Percentiles rank a stretch among this genome's conserved stretches.
phyloP scores from a whole-genome alignment of 805 yeast genomes.

The Candida tallmaniae region DNA sequence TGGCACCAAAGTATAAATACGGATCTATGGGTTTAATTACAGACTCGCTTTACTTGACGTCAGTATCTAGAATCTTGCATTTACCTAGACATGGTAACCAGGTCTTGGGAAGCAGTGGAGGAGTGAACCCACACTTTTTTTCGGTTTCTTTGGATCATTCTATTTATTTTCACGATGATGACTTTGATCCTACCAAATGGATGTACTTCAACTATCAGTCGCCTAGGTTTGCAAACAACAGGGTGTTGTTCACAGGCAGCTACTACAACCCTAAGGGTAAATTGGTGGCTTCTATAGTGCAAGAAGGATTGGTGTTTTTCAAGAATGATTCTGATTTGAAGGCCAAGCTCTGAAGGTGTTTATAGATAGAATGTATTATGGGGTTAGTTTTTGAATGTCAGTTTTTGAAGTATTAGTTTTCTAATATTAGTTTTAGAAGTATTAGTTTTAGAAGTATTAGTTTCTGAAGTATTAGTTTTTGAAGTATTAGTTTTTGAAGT shows the following conservation, averaged over 20 bases:
- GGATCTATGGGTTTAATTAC: slow-evolving; percentile 23
- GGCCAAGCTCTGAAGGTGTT: slow-evolving; percentile 15
- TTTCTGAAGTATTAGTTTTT: too few relatives aligned
- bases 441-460: too few relatives aligned
- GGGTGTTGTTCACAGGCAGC: slow-evolving; percentile 25
- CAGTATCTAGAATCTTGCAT: slow-evolving; percentile 25
- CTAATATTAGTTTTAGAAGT: too few relatives aligned
- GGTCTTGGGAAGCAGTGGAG: slow-evolving; percentile 18
- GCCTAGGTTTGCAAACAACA: slow-evolving; percentile 25
- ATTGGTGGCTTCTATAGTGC: slow-evolving; percentile 28
- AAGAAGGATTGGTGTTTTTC: slow-evolving; percentile 30
- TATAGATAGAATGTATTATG: too few relatives aligned
- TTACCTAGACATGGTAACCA: slow-evolving; percentile 15
- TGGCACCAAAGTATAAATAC: slow-evolving; percentile 18
- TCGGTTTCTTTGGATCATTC: slow-evolving; percentile 32
- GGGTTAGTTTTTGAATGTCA: too few relatives aligned
- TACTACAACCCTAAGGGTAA: slow-evolving; percentile 27
- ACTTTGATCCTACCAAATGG: slow-evolving; percentile 32
- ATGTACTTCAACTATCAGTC: slow-evolving; percentile 22
- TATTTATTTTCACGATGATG: slow-evolving; percentile 32
- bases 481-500: too few relatives aligned
- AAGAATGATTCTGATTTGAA: slow-evolving; percentile 12
- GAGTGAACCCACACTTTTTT: slow-evolving; percentile 23
- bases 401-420: too few relatives aligned
- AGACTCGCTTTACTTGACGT: slow-evolving; percentile 29